Evolutionary conservation across 441 rosid genomes (phyloP).

Genomic region (Rhodomyrtus psidioides): DNA sequence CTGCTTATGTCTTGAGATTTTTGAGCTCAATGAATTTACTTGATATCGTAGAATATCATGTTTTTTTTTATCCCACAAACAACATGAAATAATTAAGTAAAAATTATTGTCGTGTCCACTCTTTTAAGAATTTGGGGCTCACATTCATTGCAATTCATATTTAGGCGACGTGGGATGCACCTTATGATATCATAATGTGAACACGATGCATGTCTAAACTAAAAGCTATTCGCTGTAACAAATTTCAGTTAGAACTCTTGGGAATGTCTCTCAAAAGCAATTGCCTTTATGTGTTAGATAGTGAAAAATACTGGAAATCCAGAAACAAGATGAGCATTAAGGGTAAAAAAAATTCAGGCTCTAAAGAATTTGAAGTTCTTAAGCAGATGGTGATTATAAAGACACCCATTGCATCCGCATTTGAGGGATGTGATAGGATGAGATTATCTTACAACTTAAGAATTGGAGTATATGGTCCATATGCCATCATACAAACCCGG

Average conservation of each 20-base stretch:
- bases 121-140: no score
- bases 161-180: neutral
- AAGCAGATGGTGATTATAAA: neutral
- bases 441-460: neutral
- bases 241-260: neutral
- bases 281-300: neutral
- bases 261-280: neutral
- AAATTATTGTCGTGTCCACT: no score
- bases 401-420: neutral
- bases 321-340: neutral
- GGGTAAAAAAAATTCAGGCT: neutral
- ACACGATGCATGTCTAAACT: neutral
- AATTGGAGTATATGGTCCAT: neutral
- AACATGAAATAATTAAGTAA: no score
- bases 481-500: neutral
- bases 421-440: neutral
- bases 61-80: neutral
- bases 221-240: neutral
- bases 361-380: neutral
- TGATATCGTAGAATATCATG: neutral
- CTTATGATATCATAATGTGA: neutral
- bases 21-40: neutral
- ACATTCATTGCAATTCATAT: neutral
- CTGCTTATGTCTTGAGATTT: neutral
- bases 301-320: neutral